Evolutionary conservation across 345 rosid genomes (phyloP).

Genomic region (Isatis tinctoria): DNA sequence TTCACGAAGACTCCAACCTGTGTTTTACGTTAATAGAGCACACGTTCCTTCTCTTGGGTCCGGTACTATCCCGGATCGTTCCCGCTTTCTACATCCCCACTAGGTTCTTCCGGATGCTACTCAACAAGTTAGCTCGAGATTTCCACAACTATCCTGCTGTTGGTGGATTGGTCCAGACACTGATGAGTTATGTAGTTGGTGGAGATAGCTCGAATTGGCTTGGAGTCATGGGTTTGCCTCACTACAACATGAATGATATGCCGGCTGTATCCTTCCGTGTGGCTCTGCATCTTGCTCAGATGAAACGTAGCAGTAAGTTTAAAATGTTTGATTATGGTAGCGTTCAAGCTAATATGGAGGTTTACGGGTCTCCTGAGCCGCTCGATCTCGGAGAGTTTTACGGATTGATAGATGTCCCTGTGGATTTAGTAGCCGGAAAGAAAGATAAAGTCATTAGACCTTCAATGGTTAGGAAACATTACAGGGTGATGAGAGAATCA

Average conservation of each 20-base stretch:
- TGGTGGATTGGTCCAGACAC: slow-evolving; percentile 90
- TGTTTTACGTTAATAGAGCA: slow-evolving; percentile 53
- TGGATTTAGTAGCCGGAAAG: slow-evolving; percentile 78
- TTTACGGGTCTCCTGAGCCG: slow-evolving; percentile 74
- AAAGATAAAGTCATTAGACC: slow-evolving; percentile 74
- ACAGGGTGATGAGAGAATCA: slow-evolving; percentile 60
- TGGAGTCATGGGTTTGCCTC: slow-evolving; percentile 84
- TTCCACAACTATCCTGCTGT: slow-evolving; percentile 90
- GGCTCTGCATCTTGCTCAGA: slow-evolving; percentile 81
- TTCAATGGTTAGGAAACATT: slow-evolving; percentile 78
- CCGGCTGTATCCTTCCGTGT: slow-evolving; percentile 76
- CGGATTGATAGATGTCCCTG: slow-evolving; percentile 60
- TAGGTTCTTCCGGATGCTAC: slow-evolving; percentile 82
- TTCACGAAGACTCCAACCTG: slow-evolving; percentile 68
- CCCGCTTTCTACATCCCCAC: slow-evolving; percentile 95
- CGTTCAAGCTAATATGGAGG: slow-evolving; percentile 51
- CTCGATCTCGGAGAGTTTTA: slow-evolving; percentile 76
- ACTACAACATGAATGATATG: slow-evolving; percentile 98
- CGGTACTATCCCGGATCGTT: slow-evolving; percentile 42
- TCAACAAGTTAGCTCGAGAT: slow-evolving; percentile 92
- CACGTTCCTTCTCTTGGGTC: slow-evolving; percentile 44
- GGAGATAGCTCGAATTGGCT: slow-evolving; percentile 98
- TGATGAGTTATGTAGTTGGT: slow-evolving; percentile 69
- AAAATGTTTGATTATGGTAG: slow-evolving; percentile 84
- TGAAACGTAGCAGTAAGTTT: slow-evolving; percentile 62